Base-by-base conservation (phyloP, 352 stramenopile species). In the Phytophthora pini region DNA sequence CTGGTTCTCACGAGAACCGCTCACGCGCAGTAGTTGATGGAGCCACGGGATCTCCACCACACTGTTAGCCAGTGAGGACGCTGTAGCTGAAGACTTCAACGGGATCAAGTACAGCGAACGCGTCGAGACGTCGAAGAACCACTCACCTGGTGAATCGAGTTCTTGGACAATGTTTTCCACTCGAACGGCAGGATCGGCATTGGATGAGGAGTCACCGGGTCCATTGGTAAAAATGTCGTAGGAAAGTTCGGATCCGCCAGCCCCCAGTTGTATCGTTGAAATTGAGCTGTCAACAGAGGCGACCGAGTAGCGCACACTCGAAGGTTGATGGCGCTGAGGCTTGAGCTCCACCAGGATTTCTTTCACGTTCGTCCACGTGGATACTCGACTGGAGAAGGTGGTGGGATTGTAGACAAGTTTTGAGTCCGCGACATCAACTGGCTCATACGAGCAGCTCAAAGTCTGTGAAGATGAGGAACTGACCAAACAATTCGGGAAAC, bases 131-230 rank as follows among this genome's bases (percentile, higher is more conserved):
- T 93, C 78, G 38, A 89, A 93, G 45, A 80, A 93, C 82, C 82
- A 90, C 50, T 90, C 82, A 17, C 79, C 80, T 0, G 79, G 79
- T 5, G 72, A 72, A 69, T 92, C 75, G 8, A 92, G 60, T 59
- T 91, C 85, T 51, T 87, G 60, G 0, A 88, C 45, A 3, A 89
- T 51, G 48, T 93, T 93, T 46, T 91, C 85, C 13, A 90, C 70
- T 11, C 83, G 85, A 53, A 91, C 83, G 1, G 48, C 62, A 17
- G 41, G 53, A n/a, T 65, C 36, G 49, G 63, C 17, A 29, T 24
- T 58, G 15, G 31, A 26, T 41, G 9, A 24, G 1, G 40, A 41
- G 47, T 56, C 41, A 44, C 63, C 26, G 38, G 54, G 60, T 26
- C 77, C 81, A 39, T 76, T 29, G 1, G 54, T 52, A 38, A 92